Base-by-base conservation (phyloP, 148 eudicot species). In the Cornus suecica region DNA sequence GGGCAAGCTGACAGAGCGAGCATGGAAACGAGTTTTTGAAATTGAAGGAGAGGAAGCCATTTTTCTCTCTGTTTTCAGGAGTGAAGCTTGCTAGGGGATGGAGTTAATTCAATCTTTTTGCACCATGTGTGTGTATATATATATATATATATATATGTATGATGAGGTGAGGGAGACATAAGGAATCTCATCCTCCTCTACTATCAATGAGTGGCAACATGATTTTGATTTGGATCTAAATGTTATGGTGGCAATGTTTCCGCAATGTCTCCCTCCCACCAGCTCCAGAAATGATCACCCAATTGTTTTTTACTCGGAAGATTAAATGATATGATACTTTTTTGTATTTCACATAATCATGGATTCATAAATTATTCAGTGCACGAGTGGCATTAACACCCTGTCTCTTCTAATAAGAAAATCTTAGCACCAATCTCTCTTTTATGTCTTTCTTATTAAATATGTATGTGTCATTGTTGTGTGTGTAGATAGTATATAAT, bases 1-100 rank as follows among this genome's bases (percentile, higher is more conserved):
- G n/a, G 85, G 83, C 28, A 82, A 77, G 74, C 83, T 85, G n/a
- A 45, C 15, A 45, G 83, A 77, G 7, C 85, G 85, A 60, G 75
- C 66, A 66, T 80, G 83, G 71, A 23, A 48, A 16, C 14, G 32
- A 69, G 58, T 37, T 42, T 76, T 62, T 60, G 66, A 73, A 78
- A 64, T 80, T 31, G 34, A 67, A 75, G 83, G 42, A 22, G 58
- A 71, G 51, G 79, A 14, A 66, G 66, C 76, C 80, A 71, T 76
- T 75, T 42, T 66, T n/a, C n/a, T n/a, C n/a, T n/a, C n/a, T n/a
- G n/a, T n/a, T n/a, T n/a, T n/a, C n/a, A n/a, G n/a, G n/a, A n/a
- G n/a, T n/a, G n/a, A n/a, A n/a, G n/a, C n/a, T n/a, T n/a, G n/a
- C n/a, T n/a, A n/a, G n/a, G n/a, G n/a, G n/a, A n/a, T n/a, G n/a